These are phyloP conservation scores for Harringtonia lauricola DNA, from an alignment of 2,329 filamentous ascomycete species.

Conservation along the genomic window DNA sequence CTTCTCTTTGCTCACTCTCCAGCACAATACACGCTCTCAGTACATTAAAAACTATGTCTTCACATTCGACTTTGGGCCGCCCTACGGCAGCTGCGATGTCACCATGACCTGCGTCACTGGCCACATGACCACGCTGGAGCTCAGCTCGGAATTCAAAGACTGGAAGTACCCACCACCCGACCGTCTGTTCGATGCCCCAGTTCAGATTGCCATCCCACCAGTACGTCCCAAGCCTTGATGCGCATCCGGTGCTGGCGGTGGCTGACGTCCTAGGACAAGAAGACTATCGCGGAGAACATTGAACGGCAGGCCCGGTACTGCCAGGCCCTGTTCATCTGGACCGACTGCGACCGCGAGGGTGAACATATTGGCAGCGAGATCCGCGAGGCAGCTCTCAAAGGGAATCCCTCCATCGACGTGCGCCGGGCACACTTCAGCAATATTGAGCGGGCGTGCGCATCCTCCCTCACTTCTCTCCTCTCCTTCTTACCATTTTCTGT, in stretches of 20 bases:
- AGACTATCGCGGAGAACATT: constrained; percentile 75
- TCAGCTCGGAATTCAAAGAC: constrained; percentile 59
- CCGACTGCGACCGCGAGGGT: constrained; percentile 94
- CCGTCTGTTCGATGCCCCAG: constrained; percentile 69
- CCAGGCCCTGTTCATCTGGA: constrained; percentile 88
- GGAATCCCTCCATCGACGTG: constrained; percentile 64
- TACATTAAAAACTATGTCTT: constrained; percentile 96
- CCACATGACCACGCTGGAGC: constrained; percentile 75
- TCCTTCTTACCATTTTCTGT: background rate
- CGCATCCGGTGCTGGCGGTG: background rate
- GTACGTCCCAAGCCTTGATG: constrained; percentile 30
- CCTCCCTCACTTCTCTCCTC: background rate
- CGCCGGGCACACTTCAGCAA: constrained; percentile 92
- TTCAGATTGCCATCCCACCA: constrained; percentile 55
- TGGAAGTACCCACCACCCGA: constrained; percentile 77
- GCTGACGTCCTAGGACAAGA: constrained; percentile 51
- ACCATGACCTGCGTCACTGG: constrained; percentile 91
- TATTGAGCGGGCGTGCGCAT: constrained; percentile 66
- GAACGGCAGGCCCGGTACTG: constrained; percentile 61
- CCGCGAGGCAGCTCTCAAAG: constrained; percentile 63
- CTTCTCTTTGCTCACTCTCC: background rate
- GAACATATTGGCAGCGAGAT: constrained; percentile 95
- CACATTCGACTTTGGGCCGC: constrained; percentile 70
- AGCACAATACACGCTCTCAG: constrained; percentile 59
- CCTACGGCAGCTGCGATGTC: constrained; percentile 73